Percentiles rank a stretch among this genome's conserved stretches.
Conservation (phyloP, 768 basidiomycete genomes). For the Amanita pallidorosea region DNA sequence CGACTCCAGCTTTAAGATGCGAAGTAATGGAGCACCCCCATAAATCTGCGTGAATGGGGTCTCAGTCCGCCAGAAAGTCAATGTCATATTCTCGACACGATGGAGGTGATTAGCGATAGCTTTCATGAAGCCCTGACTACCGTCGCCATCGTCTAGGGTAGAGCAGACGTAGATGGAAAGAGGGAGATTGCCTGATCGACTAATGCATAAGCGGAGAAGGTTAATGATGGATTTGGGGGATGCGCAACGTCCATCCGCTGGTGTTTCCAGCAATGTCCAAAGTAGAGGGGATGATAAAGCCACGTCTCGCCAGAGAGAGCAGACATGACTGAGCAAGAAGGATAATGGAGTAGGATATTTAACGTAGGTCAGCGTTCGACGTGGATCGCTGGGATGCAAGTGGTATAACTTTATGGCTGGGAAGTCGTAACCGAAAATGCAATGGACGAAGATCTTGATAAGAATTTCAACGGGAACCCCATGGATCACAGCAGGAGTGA, state of each 20-base stretch:
- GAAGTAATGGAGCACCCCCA: neutral
- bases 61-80: neutral
- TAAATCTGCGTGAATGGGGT: neutral
- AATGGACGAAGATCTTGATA: neutral
- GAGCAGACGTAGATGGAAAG: neutral
- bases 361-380: neutral
- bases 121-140: neutral
- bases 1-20: neutral
- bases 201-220: neutral
- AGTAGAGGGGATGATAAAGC: neutral
- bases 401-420: neutral
- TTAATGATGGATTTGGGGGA: neutral
- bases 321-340: constrained; percentile 1
- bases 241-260: neutral
- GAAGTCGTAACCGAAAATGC: neutral
- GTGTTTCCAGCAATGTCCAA: neutral
- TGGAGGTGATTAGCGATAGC: neutral
- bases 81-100: neutral
- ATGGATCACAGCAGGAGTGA: neutral
- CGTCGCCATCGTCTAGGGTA: neutral
- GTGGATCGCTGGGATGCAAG: neutral
- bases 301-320: neutral
- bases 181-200: neutral
- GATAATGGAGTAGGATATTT: neutral
- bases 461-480: neutral